These are phyloP conservation scores for Aspergillus carbonarius DNA, from an alignment of 2,329 filamentous ascomycete species.

Conservation along the genomic window DNA sequence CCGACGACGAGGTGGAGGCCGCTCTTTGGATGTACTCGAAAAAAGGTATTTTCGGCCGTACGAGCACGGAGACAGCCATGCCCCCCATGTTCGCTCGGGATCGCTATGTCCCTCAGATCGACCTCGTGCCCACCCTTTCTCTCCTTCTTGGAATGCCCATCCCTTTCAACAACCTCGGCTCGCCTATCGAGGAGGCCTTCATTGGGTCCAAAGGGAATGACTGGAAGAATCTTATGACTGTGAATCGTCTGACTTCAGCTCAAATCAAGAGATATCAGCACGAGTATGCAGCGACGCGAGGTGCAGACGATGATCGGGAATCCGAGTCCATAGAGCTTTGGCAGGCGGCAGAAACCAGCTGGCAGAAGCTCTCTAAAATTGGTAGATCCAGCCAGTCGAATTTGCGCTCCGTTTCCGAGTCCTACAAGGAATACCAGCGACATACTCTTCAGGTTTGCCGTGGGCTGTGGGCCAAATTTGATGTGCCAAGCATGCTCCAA, in stretches of 20 bases:
- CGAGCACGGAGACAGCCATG: conserved; percentile 57
- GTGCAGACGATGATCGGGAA: conserved; percentile 61
- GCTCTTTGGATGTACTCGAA: conserved; percentile 99
- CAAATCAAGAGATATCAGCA: conserved; percentile 88
- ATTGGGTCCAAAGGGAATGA: conserved; percentile 66
- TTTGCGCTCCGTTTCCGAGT: conserved; percentile 49
- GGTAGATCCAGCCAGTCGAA: conserved; percentile 37
- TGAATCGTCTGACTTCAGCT: conserved; percentile 74
- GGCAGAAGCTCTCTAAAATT: conserved; percentile 46
- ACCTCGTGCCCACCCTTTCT: conserved; percentile 88
- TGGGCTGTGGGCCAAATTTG: conserved; percentile 86
- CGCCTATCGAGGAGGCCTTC: conserved; percentile 92
- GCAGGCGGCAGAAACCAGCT: conserved; percentile 57
- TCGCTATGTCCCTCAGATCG: conserved; percentile 76
- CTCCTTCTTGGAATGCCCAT: conserved; percentile 87
- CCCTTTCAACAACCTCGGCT: conserved; percentile 92
- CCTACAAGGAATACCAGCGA: conserved; percentile 71
- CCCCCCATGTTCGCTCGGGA: conserved; percentile 70
- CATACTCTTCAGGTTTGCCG: conserved; percentile 79
- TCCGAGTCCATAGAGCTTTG: conserved; percentile 60
- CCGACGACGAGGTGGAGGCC: conserved; percentile 90
- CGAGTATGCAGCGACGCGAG: conserved; percentile 73
- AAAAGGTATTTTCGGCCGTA: conserved; percentile 77
- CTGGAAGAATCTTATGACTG: conserved; percentile 74
- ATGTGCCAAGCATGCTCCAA: conserved; percentile 78